Conservation (phyloP, 148 eudicot genomes). For the Simmondsia chinensis region DNA sequence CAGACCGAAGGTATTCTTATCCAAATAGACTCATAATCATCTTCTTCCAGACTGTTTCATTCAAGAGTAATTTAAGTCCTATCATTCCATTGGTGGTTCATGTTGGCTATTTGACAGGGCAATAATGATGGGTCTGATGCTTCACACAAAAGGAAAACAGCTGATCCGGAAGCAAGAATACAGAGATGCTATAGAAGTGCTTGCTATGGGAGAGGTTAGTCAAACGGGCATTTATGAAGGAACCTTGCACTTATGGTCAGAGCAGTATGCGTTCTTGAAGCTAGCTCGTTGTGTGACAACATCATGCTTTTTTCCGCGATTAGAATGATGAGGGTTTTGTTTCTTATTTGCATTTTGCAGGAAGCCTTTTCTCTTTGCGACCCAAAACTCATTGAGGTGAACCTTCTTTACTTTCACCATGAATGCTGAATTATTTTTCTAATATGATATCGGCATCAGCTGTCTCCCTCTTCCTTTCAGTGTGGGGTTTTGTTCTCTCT, state of each 20-base stretch:
- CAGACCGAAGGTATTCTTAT: conserved; percentile 58
- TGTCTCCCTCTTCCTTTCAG: no score
- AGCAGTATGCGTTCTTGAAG: no score
- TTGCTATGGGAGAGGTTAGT: conserved; percentile 86
- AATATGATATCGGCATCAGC: no score
- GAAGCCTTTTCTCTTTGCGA: conserved; percentile 86
- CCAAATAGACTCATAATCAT: neutral
- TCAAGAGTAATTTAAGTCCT: neutral
- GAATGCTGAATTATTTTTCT: neutral
- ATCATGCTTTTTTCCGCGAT: no score
- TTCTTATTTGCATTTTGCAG: no score
- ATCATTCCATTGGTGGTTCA: neutral
- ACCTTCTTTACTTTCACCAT: neutral
- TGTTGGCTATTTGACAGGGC: conserved; percentile 40
- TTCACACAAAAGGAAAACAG: conserved; percentile 71
- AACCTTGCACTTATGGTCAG: no score
- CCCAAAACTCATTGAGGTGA: conserved; percentile 65
- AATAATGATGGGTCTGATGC: conserved; percentile 94
- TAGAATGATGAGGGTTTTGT: no score
- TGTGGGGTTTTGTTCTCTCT: no score
- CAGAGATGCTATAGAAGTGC: conserved; percentile 85
- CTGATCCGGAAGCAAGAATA: conserved; percentile 38
- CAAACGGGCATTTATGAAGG: no score
- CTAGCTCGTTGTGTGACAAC: no score
- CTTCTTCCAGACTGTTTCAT: neutral